Conservation (phyloP, 495 filamentous ascomycete genomes). For the Trichoderma orchidacearum region DNA sequence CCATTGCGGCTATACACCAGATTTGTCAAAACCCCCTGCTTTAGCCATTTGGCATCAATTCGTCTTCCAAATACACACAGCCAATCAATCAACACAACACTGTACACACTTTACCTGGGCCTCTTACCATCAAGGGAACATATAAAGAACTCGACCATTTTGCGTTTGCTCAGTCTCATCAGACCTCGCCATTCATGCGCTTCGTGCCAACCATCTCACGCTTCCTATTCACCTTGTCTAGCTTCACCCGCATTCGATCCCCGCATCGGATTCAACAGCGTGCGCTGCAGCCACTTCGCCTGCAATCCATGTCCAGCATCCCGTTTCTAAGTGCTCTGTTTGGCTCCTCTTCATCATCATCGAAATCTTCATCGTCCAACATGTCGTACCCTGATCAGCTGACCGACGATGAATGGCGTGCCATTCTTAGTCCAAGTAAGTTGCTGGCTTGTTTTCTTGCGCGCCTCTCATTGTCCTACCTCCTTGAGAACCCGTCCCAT, state of each 20-base stretch:
- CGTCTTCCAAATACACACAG: neutral
- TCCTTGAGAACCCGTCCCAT: neutral
- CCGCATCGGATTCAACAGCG: conserved; percentile 7
- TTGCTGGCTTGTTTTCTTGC: too few relatives aligned
- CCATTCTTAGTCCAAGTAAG: conserved; percentile 62
- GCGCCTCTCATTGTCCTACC: too few relatives aligned
- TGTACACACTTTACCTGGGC: conserved; percentile 25
- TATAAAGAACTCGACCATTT: neutral
- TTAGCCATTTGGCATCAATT: neutral
- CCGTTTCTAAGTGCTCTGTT: conserved; percentile 76
- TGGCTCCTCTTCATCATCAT: conserved; percentile 37
- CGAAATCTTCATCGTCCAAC: conserved; percentile 30
- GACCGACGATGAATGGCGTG: conserved; percentile 73
- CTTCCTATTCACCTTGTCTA: conserved; percentile 16
- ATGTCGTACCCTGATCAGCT: conserved; percentile 77
- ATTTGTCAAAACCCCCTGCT: conserved; percentile 2
- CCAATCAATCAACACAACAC: neutral
- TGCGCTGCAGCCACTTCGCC: neutral
- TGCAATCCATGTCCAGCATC: conserved; percentile 48
- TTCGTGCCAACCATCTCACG: conserved; percentile 11
- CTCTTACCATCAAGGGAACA: neutral
- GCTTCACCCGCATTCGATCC: conserved; percentile 16
- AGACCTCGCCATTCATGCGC: conserved; percentile 3
- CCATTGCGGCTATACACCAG: neutral
- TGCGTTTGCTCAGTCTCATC: neutral